These are phyloP conservation scores for Aquilaria agallochum DNA, from an alignment of 441 rosid species.

Conservation along the genomic window DNA sequence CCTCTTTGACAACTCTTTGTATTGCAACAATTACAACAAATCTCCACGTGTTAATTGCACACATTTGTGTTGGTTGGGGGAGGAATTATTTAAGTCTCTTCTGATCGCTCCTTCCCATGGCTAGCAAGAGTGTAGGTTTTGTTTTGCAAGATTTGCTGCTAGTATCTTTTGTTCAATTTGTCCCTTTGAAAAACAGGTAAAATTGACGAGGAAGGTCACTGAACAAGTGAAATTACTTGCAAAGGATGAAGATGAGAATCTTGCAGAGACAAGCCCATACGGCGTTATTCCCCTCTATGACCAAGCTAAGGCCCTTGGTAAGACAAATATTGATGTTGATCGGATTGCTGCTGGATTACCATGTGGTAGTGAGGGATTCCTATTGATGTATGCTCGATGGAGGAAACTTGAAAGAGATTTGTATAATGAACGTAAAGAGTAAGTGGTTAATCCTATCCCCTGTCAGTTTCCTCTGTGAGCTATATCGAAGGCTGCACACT, in stretches of 20 bases:
- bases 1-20: background rate
- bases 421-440: constrained; percentile 94
- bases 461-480: no score
- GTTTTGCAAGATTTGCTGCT: background rate
- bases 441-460: constrained; percentile 17
- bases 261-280: constrained; percentile 52
- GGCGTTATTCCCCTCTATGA: constrained; percentile 84
- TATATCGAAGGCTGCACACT: no score
- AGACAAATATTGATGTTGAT: constrained; percentile 85
- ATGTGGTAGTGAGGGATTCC: constrained; percentile 96
- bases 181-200: constrained; percentile 37
- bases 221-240: constrained; percentile 90
- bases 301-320: constrained; percentile 98
- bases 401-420: constrained; percentile 95
- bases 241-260: constrained; percentile 86
- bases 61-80: background rate
- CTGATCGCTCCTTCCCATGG: background rate
- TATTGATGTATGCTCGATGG: constrained; percentile 98
- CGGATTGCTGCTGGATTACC: constrained; percentile 98
- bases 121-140: background rate
- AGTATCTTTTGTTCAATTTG: constrained; percentile 8
- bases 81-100: background rate
- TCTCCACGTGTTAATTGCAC: background rate
- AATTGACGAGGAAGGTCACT: constrained; percentile 78
- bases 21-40: background rate